Percentiles rank a stretch among this genome's conserved stretches.
Evolutionary conservation across 768 basidiomycete genomes (phyloP).

Genomic region (Termitomyces sp.): DNA sequence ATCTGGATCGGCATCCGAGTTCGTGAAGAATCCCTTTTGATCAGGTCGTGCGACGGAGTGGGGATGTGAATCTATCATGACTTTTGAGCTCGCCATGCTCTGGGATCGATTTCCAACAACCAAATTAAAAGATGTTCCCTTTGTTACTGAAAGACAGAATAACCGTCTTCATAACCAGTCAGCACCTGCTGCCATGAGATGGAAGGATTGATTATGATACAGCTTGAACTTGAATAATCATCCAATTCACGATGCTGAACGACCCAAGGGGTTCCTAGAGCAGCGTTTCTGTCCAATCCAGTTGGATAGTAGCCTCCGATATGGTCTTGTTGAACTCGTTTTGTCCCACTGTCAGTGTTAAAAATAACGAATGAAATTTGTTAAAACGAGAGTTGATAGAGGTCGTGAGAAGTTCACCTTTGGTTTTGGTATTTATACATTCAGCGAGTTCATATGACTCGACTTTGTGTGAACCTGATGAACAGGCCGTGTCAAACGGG

Average conservation of each 20-base stretch:
- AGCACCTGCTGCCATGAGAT: background rate
- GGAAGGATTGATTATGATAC: background rate
- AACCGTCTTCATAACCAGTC: conserved; percentile 3
- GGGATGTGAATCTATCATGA: background rate
- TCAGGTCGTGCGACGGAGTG: background rate
- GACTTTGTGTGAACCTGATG: background rate
- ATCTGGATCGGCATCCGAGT: background rate
- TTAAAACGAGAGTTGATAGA: background rate
- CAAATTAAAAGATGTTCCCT: background rate
- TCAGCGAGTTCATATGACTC: background rate
- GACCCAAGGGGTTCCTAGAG: background rate
- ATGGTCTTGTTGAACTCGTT: background rate
- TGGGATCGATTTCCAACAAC: background rate
- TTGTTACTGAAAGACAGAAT: conserved; percentile 5
- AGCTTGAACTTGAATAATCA: background rate
- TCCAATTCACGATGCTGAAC: background rate
- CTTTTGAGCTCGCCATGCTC: background rate
- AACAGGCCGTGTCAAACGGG: background rate
- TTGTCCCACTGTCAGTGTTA: background rate
- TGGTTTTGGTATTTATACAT: conserved; percentile 1
- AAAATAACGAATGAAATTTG: background rate
- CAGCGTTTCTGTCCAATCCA: background rate
- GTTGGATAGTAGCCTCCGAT: background rate
- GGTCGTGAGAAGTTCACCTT: background rate
- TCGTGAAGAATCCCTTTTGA: background rate